Percentiles rank a stretch among this genome's conserved stretches.
These are phyloP conservation scores for Rhododendron kiyosumense DNA, from an alignment of 148 eudicot genomes.

Conservation along the genomic window DNA sequence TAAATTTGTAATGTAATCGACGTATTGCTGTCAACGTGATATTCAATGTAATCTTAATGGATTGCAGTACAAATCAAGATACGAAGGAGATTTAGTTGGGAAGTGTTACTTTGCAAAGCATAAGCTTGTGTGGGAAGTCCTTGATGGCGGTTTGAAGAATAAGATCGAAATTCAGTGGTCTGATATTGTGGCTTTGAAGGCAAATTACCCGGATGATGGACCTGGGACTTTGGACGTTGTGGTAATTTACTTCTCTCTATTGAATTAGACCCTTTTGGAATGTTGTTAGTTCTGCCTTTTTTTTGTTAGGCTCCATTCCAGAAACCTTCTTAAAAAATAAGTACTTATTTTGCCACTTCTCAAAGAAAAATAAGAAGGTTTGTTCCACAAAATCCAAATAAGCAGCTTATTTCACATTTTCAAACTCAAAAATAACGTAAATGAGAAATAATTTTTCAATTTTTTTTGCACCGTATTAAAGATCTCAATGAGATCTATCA, in stretches of 20 bases:
- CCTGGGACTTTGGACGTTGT: slow-evolving; percentile 87
- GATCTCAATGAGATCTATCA: too few species aligned
- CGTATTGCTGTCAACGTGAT: neutral
- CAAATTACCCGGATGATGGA: slow-evolving; percentile 73
- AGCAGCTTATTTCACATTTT: too few species aligned
- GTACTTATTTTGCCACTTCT: too few species aligned
- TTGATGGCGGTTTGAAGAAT: slow-evolving; percentile 94
- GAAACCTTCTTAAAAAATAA: too few species aligned
- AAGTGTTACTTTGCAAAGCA: slow-evolving; percentile 99
- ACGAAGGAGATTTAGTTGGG: slow-evolving; percentile 93
- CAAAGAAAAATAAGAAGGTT: too few species aligned
- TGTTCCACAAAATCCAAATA: too few species aligned
- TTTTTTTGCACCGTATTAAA: too few species aligned
- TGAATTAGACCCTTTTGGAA: neutral
- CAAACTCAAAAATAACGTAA: too few species aligned
- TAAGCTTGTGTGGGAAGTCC: slow-evolving; percentile 98
- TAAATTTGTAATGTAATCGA: neutral
- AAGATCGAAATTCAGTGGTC: slow-evolving; percentile 99
- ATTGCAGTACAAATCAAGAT: slow-evolving; percentile 78
- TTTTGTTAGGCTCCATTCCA: too few species aligned
- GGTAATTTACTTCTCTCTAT: slow-evolving; percentile 38
- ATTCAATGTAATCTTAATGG: neutral
- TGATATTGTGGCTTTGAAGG: slow-evolving; percentile 88
- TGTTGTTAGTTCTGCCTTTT: neutral
- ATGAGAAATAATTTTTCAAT: too few species aligned